A percentile compares a stretch with the other conserved stretches of the same genome.
Conservation (phyloP, 768 basidiomycete species). For the Lentinula detonsa region DNA sequence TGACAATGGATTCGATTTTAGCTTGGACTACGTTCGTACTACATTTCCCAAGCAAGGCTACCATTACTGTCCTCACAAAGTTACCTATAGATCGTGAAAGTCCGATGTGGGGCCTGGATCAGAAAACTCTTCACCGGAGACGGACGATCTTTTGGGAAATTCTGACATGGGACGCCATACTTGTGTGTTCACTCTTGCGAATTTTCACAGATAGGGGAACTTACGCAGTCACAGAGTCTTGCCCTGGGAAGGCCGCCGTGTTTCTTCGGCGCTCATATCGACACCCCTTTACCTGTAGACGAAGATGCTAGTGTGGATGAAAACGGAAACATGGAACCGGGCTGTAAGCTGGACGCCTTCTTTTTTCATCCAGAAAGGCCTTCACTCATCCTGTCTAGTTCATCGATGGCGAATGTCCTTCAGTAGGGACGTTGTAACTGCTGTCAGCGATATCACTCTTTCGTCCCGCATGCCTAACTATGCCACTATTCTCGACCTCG, state of each 20-base stretch:
- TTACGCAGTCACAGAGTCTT: constrained; percentile 18
- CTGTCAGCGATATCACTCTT: constrained; percentile 29
- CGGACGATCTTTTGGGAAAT: constrained; percentile 44
- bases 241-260: constrained; percentile 29
- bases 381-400: constrained; percentile 15
- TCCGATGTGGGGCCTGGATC: constrained; percentile 33
- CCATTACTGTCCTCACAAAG: neutral
- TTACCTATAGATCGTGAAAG: constrained; percentile 36
- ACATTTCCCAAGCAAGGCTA: neutral
- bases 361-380: neutral
- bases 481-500: constrained; percentile 23
- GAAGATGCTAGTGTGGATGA: constrained; percentile 10
- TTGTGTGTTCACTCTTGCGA: constrained; percentile 19
- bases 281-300: constrained; percentile 30
- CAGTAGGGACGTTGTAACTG: constrained; percentile 16
- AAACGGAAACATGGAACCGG: neutral
- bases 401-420: neutral
- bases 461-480: constrained; percentile 31
- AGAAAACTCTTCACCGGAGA: constrained; percentile 31
- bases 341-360: constrained; percentile 9
- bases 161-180: constrained; percentile 29
- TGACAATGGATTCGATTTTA: neutral
- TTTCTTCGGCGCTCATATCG: constrained; percentile 23
- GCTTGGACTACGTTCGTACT: neutral
- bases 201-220: neutral